Evolutionary conservation across 768 basidiomycete genomes (phyloP).

Genomic region (Leccinum ochraceum): DNA sequence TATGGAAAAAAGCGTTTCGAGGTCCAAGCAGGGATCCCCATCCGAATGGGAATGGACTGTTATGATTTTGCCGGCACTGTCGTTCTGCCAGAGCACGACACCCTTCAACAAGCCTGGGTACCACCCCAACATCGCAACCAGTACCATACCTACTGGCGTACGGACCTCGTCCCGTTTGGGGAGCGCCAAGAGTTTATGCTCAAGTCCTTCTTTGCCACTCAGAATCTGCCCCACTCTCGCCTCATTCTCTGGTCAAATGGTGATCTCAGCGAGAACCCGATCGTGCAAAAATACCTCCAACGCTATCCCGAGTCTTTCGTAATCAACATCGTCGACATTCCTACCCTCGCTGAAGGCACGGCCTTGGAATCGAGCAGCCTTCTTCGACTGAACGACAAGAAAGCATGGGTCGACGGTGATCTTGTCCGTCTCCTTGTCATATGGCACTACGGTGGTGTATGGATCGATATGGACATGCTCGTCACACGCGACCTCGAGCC

Average conservation of each 20-base stretch:
- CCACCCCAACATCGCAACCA: constrained; percentile 51
- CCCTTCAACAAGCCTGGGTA: constrained; percentile 16
- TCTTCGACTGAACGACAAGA: constrained; percentile 63
- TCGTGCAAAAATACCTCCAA: constrained; percentile 59
- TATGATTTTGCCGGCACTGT: constrained; percentile 91
- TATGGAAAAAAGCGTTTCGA: constrained; percentile 67
- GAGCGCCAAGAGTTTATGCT: constrained; percentile 87
- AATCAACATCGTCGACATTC: constrained; percentile 67
- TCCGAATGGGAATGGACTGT: constrained; percentile 85
- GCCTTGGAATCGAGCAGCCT: constrained; percentile 64
- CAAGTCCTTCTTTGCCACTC: constrained; percentile 92
- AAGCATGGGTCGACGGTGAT: constrained; percentile 96
- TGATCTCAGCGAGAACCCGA: constrained; percentile 54
- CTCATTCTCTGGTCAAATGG: constrained; percentile 94
- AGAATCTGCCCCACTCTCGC: constrained; percentile 62
- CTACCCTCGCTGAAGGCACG: constrained; percentile 70
- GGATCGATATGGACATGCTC: constrained; percentile 98
- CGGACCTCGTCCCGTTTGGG: constrained; percentile 78
- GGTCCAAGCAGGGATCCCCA: constrained; percentile 77
- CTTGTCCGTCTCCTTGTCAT: constrained; percentile 83
- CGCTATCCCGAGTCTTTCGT: constrained; percentile 72
- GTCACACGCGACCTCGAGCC: constrained; percentile 85
- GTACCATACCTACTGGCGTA: constrained; percentile 95
- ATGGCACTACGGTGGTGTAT: constrained; percentile 90
- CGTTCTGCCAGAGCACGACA: constrained; percentile 27